phyloP scores from a whole-genome alignment of 2,329 filamentous ascomycete species.

The Calonectria leucothoes region DNA sequence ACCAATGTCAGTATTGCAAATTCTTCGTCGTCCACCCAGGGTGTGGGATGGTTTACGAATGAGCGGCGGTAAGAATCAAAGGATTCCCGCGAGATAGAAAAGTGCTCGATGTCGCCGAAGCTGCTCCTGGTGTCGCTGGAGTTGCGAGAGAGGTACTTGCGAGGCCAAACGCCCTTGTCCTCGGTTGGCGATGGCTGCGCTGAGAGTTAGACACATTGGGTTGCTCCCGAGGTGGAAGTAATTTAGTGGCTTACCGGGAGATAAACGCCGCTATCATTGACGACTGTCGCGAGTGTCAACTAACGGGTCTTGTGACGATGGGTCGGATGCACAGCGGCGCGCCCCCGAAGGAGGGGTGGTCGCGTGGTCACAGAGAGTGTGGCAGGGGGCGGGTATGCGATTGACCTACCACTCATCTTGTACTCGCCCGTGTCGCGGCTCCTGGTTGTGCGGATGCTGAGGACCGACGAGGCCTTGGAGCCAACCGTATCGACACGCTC shows the following conservation, averaged over 20 bases:
- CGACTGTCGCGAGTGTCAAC: constrained; percentile 69
- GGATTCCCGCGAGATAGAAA: constrained; percentile 94
- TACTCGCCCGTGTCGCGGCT: constrained; percentile 78
- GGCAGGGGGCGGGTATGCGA: not conserved
- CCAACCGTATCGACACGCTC: constrained; percentile 73
- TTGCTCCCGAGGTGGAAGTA: not conserved
- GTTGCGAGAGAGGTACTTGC: constrained; percentile 61
- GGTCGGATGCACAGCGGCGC: constrained; percentile 30
- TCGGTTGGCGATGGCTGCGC: constrained; percentile 86
- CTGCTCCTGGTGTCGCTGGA: constrained; percentile 70
- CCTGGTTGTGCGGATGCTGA: constrained; percentile 71
- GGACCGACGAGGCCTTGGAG: constrained; percentile 69
- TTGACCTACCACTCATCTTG: constrained; percentile 79
- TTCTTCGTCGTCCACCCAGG: not conserved
- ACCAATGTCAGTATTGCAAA: constrained; percentile 30
- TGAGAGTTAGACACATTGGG: constrained; percentile 20
- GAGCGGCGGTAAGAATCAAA: constrained; percentile 97
- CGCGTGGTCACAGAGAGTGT: constrained; percentile 18
- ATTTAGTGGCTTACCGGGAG: constrained; percentile 75
- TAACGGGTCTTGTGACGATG: constrained; percentile 38
- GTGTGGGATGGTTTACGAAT: constrained; percentile 75
- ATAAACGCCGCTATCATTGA: constrained; percentile 95
- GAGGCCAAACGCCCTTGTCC: constrained; percentile 83
- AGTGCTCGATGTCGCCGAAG: constrained; percentile 87
- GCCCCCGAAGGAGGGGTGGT: constrained; percentile 21